Evolutionary conservation across 805 yeast species (phyloP), one percentile per base, ranked within the genome.

Genomic region (Sungouiozyma intestinalis): DNA sequence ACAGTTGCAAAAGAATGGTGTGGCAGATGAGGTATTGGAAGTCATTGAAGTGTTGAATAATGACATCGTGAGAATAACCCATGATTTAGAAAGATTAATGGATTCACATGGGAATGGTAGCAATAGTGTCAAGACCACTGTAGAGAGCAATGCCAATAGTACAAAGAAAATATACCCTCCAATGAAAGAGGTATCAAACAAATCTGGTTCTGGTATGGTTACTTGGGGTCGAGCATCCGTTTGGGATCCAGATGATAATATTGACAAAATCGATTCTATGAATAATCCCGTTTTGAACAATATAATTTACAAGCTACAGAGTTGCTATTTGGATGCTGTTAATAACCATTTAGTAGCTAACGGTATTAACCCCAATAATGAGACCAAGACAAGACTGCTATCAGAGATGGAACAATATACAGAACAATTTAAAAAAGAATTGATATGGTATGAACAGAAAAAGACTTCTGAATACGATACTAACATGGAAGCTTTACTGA

Each of bases 371-470:
- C 33, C 29, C 13, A n/a, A 31, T 20, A 21, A 15, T 7, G 36
- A 36, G 16, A 9, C 9, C 24, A 27, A 16, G 16, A 9, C n/a
- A 31, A 17, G 20, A 24, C 9, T 20, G 8, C n/a, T n/a, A 35
- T 19, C 32, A 19, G 39, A 40, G 15, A 37, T 43, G 3, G 41
- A 33, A 16, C 40, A 38, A 21, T 44, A 48, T 31, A 36, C 48
- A 45, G 46, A 53, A 36, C 60, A 57, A 44, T 49, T 66, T 46
- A 43, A 56, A 52, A 50, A 53, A 34, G 76, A 71, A n/a, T 42
- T 72, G 16, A 55, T 57, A 6, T 39, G 60, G 11, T 64, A 67
- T 36, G 74, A 69, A 35, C 57, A 54, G 20, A 55, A 59, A 18
- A 58, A 53, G 37, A 54, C 48, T 18, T 53, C 49, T 34, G 70